A percentile compares a stretch with the other conserved stretches of the same genome.
phyloP scores from a whole-genome alignment of 2,329 filamentous ascomycete genomes.

The Microcyclospora pomicola region DNA sequence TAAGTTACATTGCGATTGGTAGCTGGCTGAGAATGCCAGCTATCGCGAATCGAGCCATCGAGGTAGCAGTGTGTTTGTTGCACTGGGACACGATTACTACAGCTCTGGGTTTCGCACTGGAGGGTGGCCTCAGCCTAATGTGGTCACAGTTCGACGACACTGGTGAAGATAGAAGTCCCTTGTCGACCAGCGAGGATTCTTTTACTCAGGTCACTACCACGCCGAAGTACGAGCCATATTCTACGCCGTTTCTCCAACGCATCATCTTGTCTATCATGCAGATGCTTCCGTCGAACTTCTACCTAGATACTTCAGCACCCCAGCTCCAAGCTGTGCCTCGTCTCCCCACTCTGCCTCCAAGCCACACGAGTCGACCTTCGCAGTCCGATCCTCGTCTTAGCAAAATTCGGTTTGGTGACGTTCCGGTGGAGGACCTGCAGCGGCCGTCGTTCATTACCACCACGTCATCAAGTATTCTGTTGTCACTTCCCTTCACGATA shows the following conservation, averaged over 20 bases:
- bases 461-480: constrained; percentile 50
- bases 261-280: constrained; percentile 46
- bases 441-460: constrained; percentile 27
- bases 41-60: constrained; percentile 44
- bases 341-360: constrained; percentile 23
- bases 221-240: constrained; percentile 40
- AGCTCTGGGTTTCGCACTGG: constrained; percentile 46
- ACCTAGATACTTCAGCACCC: constrained; percentile 38
- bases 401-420: constrained; percentile 59
- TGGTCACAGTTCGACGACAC: constrained; percentile 21
- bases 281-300: constrained; percentile 47
- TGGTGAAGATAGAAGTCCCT: constrained; percentile 25
- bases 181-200: constrained; percentile 18
- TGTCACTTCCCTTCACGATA: constrained; percentile 55
- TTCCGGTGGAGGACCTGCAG: constrained; percentile 34
- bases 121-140: constrained; percentile 28
- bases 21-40: constrained; percentile 41
- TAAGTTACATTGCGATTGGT: constrained; percentile 53
- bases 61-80: constrained; percentile 44
- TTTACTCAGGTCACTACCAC: constrained; percentile 9
- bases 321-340: constrained; percentile 35
- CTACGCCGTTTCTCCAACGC: constrained; percentile 40
- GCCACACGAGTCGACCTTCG: constrained; percentile 21
- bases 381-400: constrained; percentile 41
- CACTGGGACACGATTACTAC: constrained; percentile 50